These are phyloP conservation scores for Chlorella sp. DNA, from an alignment of 139 green algal genomes.

Conservation along the genomic window DNA sequence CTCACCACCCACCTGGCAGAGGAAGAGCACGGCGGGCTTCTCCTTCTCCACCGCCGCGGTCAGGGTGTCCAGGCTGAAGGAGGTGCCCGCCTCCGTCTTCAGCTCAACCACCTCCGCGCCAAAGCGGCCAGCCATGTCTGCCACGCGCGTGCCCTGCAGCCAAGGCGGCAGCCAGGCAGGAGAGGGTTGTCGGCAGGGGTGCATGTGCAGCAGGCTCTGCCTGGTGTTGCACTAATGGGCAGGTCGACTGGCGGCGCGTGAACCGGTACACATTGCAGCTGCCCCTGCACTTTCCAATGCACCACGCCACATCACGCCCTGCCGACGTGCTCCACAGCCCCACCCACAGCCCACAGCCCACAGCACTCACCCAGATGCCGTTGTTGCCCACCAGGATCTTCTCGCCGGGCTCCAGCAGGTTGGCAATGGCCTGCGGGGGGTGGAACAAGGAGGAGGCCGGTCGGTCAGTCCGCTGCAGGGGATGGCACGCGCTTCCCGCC, in stretches of 20 bases:
- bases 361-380: slow-evolving; percentile 80
- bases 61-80: slow-evolving; percentile 74
- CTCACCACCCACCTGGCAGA: slow-evolving; percentile 66
- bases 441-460: too few species aligned
- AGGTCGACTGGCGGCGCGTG: too few species aligned
- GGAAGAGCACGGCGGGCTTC: slow-evolving; percentile 89
- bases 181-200: background rate
- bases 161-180: background rate
- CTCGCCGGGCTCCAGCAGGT: slow-evolving; percentile 93
- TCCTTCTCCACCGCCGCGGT: slow-evolving; percentile 72
- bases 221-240: too few species aligned
- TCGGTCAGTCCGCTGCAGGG: too few species aligned
- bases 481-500: too few species aligned
- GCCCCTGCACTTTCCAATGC: too few species aligned
- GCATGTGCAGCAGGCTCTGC: too few species aligned
- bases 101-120: slow-evolving; percentile 53
- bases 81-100: slow-evolving; percentile 71
- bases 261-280: too few species aligned
- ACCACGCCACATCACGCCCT: too few species aligned
- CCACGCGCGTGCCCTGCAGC: slow-evolving; percentile 80
- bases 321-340: too few species aligned
- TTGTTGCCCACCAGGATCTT: slow-evolving; percentile 84
- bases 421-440: slow-evolving; percentile 69
- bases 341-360: too few species aligned
- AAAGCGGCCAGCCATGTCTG: slow-evolving; percentile 86